phyloP scores from a whole-genome alignment of 495 filamentous ascomycete genomes.

The Lophium mytilinum region DNA sequence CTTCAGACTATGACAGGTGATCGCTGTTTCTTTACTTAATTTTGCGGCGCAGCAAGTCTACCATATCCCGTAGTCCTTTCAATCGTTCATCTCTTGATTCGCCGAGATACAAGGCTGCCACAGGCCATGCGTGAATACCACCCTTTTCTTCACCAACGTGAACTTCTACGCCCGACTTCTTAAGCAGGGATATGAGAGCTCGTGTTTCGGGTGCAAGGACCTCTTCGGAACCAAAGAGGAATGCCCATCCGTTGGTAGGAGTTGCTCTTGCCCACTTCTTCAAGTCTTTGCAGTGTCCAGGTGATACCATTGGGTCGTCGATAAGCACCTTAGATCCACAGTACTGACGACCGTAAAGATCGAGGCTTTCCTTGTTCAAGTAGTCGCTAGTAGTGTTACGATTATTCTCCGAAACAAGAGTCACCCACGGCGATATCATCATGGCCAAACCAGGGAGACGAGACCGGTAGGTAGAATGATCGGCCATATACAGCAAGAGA shows the following conservation, averaged over 20 bases:
- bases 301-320: constrained; percentile 54
- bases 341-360: constrained; percentile 58
- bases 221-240: constrained; percentile 64
- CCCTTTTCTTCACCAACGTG: constrained; percentile 45
- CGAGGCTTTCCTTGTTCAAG: constrained; percentile 46
- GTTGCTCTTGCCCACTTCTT: constrained; percentile 53
- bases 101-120: constrained; percentile 60
- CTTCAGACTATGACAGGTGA: too few relatives aligned
- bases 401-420: constrained; percentile 47
- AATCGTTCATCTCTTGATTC: constrained; percentile 45
- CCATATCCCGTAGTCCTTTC: constrained; percentile 49
- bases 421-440: constrained; percentile 48
- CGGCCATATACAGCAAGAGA: constrained; percentile 52
- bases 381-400: constrained; percentile 55
- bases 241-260: constrained; percentile 50
- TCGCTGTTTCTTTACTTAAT: not conserved
- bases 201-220: constrained; percentile 58
- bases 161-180: constrained; percentile 41
- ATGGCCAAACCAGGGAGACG: constrained; percentile 52
- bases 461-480: constrained; percentile 32
- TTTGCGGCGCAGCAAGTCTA: constrained; percentile 35
- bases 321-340: constrained; percentile 40
- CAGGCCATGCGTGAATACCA: constrained; percentile 72
- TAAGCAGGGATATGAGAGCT: constrained; percentile 42
- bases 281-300: constrained; percentile 56